Evolutionary conservation across 116 monocot genomes (phyloP).

Genomic region (Papilionanthe hybrid): DNA sequence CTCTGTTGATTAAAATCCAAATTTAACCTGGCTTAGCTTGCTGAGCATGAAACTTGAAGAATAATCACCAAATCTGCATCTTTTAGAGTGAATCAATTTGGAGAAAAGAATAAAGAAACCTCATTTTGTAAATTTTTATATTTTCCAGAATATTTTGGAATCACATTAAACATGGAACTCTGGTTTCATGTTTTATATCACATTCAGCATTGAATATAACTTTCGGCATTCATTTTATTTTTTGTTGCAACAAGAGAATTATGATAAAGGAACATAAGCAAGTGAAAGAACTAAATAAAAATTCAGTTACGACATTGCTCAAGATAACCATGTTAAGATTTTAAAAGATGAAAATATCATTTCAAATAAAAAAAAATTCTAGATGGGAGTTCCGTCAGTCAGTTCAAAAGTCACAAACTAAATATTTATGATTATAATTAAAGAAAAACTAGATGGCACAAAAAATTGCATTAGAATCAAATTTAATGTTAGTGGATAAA

Average conservation of each 20-base stretch:
- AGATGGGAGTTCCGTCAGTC: not conserved
- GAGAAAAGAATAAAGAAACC: not conserved
- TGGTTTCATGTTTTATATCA: not conserved
- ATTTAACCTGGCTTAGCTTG: not conserved
- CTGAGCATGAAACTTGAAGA: not conserved
- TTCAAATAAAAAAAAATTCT: not conserved
- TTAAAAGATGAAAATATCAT: not conserved
- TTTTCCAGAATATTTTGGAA: not conserved
- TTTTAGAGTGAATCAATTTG: not conserved
- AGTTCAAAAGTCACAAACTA: not conserved
- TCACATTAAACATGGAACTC: not conserved
- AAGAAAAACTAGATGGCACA: not conserved
- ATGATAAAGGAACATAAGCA: not conserved
- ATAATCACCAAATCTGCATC: not conserved
- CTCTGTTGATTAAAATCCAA: not conserved
- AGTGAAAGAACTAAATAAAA: not conserved
- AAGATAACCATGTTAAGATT: not conserved
- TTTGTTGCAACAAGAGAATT: not conserved
- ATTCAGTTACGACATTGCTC: not conserved
- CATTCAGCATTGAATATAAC: not conserved
- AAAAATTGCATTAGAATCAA: not conserved
- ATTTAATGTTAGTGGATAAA: not conserved
- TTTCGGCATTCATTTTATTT: not conserved
- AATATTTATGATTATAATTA: not conserved
- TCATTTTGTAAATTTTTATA: not conserved